Percentiles rank a stretch among this genome's conserved stretches.
phyloP scores from a whole-genome alignment of 2,329 filamentous ascomycete genomes.

The Ophiostoma fasciatum region DNA sequence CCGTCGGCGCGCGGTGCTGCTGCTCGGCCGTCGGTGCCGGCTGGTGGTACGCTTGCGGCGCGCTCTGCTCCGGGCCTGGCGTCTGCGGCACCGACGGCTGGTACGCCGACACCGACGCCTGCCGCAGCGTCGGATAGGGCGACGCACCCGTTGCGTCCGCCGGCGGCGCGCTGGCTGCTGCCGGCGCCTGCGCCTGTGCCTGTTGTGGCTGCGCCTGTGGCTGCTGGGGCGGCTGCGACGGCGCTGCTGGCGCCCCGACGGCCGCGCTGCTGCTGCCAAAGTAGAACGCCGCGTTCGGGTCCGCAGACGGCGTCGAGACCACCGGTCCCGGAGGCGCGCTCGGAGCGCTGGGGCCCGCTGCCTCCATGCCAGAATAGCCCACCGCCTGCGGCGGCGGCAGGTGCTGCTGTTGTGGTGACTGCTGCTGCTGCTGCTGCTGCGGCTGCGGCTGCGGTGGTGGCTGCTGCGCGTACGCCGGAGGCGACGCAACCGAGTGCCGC shows the following conservation, averaged over 20 bases:
- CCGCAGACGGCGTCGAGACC: constrained; percentile 23
- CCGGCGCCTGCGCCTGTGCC: background rate
- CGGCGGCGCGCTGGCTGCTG: constrained; percentile 21
- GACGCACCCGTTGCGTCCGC: constrained; percentile 31
- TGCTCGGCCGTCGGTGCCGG: background rate
- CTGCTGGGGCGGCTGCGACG: constrained; percentile 16
- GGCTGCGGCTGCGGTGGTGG: constrained; percentile 7
- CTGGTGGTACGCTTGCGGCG: constrained; percentile 9
- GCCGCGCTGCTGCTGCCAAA: constrained; percentile 26
- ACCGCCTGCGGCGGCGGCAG: background rate
- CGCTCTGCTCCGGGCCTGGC: constrained; percentile 19
- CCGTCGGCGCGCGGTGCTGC: constrained; percentile 14
- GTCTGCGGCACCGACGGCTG: constrained; percentile 28
- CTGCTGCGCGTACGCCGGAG: constrained; percentile 19
- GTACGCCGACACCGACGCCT: constrained; percentile 28
- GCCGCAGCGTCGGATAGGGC: constrained; percentile 38
- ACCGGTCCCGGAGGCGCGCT: constrained; percentile 18
- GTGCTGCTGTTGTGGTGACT: background rate
- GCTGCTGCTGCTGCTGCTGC: background rate
- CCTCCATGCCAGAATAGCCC: too few relatives aligned
- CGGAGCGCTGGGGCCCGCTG: constrained; percentile 1
- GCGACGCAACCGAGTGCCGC: constrained; percentile 26
- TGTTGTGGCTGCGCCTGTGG: constrained; percentile 18
- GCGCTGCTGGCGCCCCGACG: constrained; percentile 14
- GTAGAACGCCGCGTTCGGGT: constrained; percentile 45